These are phyloP conservation scores for Penicillium subrubescens DNA, from an alignment of 495 filamentous ascomycete genomes.

Conservation along the genomic window DNA sequence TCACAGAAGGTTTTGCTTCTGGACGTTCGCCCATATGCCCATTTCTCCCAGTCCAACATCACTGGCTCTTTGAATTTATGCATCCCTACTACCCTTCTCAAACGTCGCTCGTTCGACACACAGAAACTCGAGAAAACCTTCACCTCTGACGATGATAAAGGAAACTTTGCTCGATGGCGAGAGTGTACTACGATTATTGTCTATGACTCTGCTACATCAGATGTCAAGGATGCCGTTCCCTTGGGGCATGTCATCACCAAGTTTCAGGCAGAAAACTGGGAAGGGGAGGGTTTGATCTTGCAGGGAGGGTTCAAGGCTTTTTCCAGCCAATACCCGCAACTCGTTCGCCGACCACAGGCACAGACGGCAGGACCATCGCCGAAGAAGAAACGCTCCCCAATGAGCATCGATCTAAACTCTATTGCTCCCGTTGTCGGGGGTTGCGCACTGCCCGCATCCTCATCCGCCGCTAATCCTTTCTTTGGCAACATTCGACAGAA, in stretches of 20 bases:
- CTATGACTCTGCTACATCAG: constrained; percentile 77
- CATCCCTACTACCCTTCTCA: constrained; percentile 91
- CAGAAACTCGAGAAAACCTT: constrained; percentile 88
- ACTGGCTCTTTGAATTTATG: constrained; percentile 84
- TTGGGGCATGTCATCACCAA: constrained; percentile 88
- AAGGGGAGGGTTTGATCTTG: constrained; percentile 71
- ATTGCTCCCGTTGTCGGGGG: constrained; percentile 82
- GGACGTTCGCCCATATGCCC: constrained; percentile 87
- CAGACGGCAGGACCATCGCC: constrained; percentile 29
- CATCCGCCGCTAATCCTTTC: constrained; percentile 78
- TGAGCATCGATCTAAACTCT: constrained; percentile 52
- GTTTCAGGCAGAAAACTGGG: constrained; percentile 83
- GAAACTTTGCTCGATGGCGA: constrained; percentile 76
- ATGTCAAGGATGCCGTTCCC: constrained; percentile 74
- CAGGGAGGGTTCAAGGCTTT: constrained; percentile 60
- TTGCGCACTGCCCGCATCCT: constrained; percentile 73
- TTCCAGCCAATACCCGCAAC: constrained; percentile 49
- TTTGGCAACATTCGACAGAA: constrained; percentile 97
- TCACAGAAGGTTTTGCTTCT: constrained; percentile 67
- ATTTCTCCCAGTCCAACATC: constrained; percentile 75
- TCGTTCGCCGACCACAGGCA: constrained; percentile 34
- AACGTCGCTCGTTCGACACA: constrained; percentile 88
- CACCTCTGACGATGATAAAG: constrained; percentile 69
- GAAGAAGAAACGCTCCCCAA: constrained; percentile 44
- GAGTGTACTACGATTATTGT: constrained; percentile 75